Percentiles rank a stretch among this genome's conserved stretches.
These are phyloP conservation scores for Lithospermum erythrorhizon DNA, from an alignment of 257 asterid genomes.

Conservation along the genomic window DNA sequence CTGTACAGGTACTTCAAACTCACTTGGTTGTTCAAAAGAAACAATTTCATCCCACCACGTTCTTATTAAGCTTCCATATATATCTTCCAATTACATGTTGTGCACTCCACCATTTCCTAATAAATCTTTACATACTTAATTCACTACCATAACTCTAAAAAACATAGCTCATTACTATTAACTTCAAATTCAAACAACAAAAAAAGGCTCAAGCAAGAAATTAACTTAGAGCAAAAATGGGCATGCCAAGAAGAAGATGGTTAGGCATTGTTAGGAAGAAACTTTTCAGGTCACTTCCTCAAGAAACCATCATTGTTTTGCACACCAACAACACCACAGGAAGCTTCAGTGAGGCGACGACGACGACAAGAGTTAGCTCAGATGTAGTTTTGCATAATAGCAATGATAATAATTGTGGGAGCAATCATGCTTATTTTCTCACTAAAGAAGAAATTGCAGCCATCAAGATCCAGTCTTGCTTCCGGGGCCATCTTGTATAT, in stretches of 20 bases:
- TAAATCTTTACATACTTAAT: not conserved
- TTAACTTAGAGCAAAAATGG: constrained; percentile 10
- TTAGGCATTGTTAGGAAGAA: constrained; percentile 26
- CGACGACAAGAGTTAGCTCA: constrained; percentile 4
- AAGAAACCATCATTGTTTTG: constrained; percentile 19
- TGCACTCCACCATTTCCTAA: constrained; percentile 5
- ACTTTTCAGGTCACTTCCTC: constrained; percentile 29
- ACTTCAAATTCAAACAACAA: not conserved
- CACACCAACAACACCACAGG: constrained; percentile 29
- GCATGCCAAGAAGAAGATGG: constrained; percentile 22
- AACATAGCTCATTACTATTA: not conserved
- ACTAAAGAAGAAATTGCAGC: constrained; percentile 59
- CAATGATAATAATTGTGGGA: not conserved
- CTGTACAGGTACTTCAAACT: constrained; percentile 12
- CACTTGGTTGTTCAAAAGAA: constrained; percentile 6
- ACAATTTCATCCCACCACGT: constrained; percentile 30
- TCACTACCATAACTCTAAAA: too few species aligned
- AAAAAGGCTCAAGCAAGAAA: not conserved
- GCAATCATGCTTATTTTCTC: constrained; percentile 9
- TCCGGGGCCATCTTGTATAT: constrained; percentile 64
- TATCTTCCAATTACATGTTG: constrained; percentile 14
- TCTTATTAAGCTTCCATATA: not conserved
- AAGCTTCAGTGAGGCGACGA: constrained; percentile 21
- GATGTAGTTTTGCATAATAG: not conserved
- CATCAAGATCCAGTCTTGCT: constrained; percentile 53